Conservation (phyloP, 106 monocot genomes). For the Posidonia australis region DNA sequence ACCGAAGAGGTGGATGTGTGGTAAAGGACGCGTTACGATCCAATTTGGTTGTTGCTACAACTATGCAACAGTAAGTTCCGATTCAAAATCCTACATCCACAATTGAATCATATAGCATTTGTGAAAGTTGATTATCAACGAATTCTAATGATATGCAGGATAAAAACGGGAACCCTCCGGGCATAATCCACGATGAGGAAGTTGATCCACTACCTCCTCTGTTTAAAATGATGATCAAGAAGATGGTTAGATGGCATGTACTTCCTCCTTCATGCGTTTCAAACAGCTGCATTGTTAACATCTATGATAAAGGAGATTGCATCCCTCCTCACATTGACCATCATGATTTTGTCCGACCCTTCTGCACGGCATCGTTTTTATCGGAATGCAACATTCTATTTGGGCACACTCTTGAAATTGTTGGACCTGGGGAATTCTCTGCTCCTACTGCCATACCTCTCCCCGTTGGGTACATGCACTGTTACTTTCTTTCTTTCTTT, state of each 20-base stretch:
- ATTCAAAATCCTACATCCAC: background rate
- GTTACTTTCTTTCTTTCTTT: no score
- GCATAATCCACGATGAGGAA: slow-evolving; percentile 10
- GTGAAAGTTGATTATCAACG: no score
- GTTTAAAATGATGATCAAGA: slow-evolving; percentile 13
- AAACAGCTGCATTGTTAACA: slow-evolving; percentile 17
- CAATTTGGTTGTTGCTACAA: slow-evolving; percentile 97
- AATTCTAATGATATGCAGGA: slow-evolving; percentile 7
- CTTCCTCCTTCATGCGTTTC: slow-evolving; percentile 16
- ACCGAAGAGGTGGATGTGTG: slow-evolving; percentile 78
- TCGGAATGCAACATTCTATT: slow-evolving; percentile 18
- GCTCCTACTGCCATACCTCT: slow-evolving; percentile 10
- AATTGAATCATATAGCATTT: no score
- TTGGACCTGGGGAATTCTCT: slow-evolving; percentile 8
- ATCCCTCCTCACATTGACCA: slow-evolving; percentile 20
- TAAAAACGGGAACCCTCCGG: slow-evolving; percentile 14
- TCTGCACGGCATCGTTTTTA: slow-evolving; percentile 15
- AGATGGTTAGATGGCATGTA: slow-evolving; percentile 18
- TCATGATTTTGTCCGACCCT: slow-evolving; percentile 17
- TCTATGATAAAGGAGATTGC: slow-evolving; percentile 16
- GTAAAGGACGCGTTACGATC: slow-evolving; percentile 79
- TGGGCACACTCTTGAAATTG: background rate
- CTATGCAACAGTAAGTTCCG: slow-evolving; percentile 50
- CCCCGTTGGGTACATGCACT: slow-evolving; percentile 6
- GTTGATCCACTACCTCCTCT: slow-evolving; percentile 8